Evolutionary conservation across 2,329 filamentous ascomycete genomes (phyloP).

Genomic region (Talaromyces sp.): DNA sequence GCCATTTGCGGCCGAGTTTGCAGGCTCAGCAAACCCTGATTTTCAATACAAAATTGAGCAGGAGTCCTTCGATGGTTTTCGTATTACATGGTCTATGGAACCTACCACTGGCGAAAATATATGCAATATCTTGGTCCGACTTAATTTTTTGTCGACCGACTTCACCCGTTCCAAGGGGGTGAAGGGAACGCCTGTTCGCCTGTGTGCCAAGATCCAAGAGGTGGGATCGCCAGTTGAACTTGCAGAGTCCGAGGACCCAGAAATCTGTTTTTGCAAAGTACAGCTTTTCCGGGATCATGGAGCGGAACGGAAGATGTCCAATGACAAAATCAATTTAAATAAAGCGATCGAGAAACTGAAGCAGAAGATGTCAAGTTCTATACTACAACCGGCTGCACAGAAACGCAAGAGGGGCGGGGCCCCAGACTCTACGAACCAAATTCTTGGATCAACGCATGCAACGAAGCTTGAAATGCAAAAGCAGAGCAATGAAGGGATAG

Average conservation of each 20-base stretch:
- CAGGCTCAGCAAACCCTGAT: conserved; percentile 64
- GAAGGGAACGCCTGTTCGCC: conserved; percentile 86
- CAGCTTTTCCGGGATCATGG: conserved; percentile 94
- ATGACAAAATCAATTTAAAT: conserved; percentile 87
- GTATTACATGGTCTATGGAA: conserved; percentile 78
- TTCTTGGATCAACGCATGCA: conserved; percentile 33
- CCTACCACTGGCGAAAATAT: conserved; percentile 64
- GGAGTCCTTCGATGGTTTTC: conserved; percentile 88
- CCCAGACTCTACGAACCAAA: conserved; percentile 49
- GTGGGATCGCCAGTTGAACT: conserved; percentile 42
- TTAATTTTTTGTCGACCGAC: conserved; percentile 95
- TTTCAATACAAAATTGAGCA: conserved; percentile 63
- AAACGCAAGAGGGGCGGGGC: conserved; percentile 59
- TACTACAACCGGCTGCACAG: conserved; percentile 54
- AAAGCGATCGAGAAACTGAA: conserved; percentile 93
- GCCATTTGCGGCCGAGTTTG: conserved; percentile 87
- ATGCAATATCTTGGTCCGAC: conserved; percentile 81
- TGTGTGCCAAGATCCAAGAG: conserved; percentile 83
- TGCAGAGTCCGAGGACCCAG: conserved; percentile 44
- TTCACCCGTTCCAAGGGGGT: conserved; percentile 97
- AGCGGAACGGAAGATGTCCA: conserved; percentile 86
- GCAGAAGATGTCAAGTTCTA: conserved; percentile 74
- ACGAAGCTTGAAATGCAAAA: no score
- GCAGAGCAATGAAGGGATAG: no score
- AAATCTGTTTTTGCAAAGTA: conserved; percentile 90